Base-by-base conservation (phyloP, 2,329 filamentous ascomycete species). In the Gliomastix tumulicola region DNA sequence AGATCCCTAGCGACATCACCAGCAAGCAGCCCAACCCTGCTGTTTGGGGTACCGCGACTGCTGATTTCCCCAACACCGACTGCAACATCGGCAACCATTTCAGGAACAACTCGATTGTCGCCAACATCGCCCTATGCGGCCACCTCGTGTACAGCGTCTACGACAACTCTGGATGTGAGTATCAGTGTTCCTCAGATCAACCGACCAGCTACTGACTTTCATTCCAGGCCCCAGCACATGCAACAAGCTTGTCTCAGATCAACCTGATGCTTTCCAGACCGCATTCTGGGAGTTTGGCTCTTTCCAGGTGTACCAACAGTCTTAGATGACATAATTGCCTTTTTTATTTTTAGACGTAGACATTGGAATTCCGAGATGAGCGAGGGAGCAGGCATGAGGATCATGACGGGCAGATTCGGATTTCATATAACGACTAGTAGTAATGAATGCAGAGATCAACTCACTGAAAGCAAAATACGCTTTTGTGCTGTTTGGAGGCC, bases 61-160 rank as follows among this genome's bases (percentile, higher is more conserved):
- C 80, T 2, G 80, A 84, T 41, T 83, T 83, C 51, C 80, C 80
- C 12, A 67, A 61, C 45, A 83, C 79, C 0, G 54, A 71, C 32
- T 84, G 79, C 56, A 60, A 78, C 40, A 74, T 83, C 34, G 53
- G 56, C 6, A 62, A 58, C 5, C 76, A 82, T 48, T 83, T 84
- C 53, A 63, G 56, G 37, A 84, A 83, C 48, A 71, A 80, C 52
- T 79, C 74, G 44, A 82, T 84, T 45, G 68, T 83, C 43, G 69
- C 69, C 30, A 82, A 84, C 47, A 82, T 83, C 43, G 74, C 79
- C 51, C 56, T 84, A 7, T 84, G 79, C 44, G 80, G 79, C 1
- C 54, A 70, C 28, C 63, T 74, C 44, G 71, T 70, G 4, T 68
- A 69, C 32, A 59, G 57, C 4, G 55, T 60, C 22, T 76, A 68